These are phyloP conservation scores for Penicillium vulpinum DNA, from an alignment of 2,329 filamentous ascomycete species.

Conservation along the genomic window DNA sequence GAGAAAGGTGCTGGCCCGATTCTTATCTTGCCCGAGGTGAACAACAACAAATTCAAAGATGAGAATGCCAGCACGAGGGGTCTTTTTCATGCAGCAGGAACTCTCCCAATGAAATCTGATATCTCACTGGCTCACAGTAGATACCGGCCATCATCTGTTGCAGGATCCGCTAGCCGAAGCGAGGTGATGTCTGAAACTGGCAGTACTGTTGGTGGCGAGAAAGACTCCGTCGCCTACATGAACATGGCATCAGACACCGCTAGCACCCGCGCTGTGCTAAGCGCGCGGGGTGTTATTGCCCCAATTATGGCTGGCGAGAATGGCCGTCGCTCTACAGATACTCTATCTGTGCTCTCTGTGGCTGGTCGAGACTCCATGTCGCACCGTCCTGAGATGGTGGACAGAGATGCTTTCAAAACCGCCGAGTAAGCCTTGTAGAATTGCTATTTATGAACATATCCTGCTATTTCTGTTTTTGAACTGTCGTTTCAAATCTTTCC, in stretches of 20 bases:
- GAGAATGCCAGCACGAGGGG: constrained; percentile 38
- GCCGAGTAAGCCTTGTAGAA: constrained; percentile 22
- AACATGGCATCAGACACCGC: constrained; percentile 24
- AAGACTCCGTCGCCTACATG: constrained; percentile 21
- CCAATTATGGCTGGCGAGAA: constrained; percentile 18
- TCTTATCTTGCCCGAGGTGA: constrained; percentile 32
- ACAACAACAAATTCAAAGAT: constrained; percentile 26
- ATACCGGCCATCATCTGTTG: constrained; percentile 25
- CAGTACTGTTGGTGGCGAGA: constrained; percentile 33
- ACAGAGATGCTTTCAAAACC: constrained; percentile 33
- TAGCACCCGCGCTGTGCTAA: constrained; percentile 32
- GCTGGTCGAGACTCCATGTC: constrained; percentile 9
- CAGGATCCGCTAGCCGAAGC: constrained; percentile 32
- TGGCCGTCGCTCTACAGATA: constrained; percentile 27
- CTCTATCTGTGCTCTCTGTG: constrained; percentile 18
- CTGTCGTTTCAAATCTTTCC: neutral
- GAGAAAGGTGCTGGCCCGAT: constrained; percentile 26
- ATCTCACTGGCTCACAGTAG: constrained; percentile 17
- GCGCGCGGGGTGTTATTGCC: constrained; percentile 31
- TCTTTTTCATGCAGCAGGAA: constrained; percentile 32
- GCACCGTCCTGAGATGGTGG: constrained; percentile 29
- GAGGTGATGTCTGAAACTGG: constrained; percentile 29
- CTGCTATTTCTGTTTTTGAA: neutral
- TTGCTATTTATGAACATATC: neutral
- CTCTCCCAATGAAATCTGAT: constrained; percentile 26